Evolutionary conservation across 352 stramenopile genomes (phyloP), one percentile per base, ranked within the genome.

Genomic region (Globisporangium spiculum): DNA sequence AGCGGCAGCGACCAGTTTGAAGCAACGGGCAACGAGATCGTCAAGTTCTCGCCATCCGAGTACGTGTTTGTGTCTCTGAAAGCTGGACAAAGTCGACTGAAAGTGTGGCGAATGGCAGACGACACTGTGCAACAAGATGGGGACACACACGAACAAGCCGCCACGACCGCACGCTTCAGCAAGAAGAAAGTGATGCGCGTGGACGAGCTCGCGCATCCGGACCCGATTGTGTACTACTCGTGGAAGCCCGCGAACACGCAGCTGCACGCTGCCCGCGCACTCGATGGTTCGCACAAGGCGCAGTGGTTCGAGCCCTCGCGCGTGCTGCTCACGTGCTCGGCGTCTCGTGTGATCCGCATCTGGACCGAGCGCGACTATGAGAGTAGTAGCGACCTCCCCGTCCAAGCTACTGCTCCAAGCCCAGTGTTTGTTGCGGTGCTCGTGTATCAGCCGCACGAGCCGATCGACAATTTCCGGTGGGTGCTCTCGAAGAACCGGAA

Each of bases 401-500:
- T 55, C 5, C n/a, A 38, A 52, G 18, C 26, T 14, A 46, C 54
- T 1, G n/a, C 14, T 14, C 0, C 48, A 68, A 48, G 46, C 8
- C 67, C 60, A 32, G 44, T 53, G 6, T 88, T 91, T 64, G 64
- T 65, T 0, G 65, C 56, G 0, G 78, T 81, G 26, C 55, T 93
- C 8, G 63, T 79, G 32, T 89, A 92, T 63, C 75, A 89, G 54
- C 81, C 83, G 18, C 73, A 76, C 12, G 70, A 80, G 2, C 74
- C 76, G 9, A 84, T 93, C 26, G 70, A 79, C 22, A 92, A 92
- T 56, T 81, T 91, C 46, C 83, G 85, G 14, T 94, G 84, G 87
- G 83, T 94, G 27, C 69, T 93, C 52, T 91, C 84, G 18, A 92
- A 92, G 70, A 92, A 90, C 69, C 77, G 81, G 9, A 93, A 92